These are phyloP conservation scores for Arachis stenosperma DNA, from an alignment of 306 rosid species.

Conservation along the genomic window DNA sequence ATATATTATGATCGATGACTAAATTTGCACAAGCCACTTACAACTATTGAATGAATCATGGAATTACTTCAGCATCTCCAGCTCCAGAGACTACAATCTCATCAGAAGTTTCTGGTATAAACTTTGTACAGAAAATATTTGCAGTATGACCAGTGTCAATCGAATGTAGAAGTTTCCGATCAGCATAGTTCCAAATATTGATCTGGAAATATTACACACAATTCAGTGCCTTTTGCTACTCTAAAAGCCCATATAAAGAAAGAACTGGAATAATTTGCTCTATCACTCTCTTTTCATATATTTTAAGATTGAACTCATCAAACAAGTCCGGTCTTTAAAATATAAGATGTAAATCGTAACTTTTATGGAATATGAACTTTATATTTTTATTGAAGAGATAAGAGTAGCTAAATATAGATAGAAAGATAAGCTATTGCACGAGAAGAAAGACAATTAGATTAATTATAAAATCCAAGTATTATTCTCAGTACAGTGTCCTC, in stretches of 20 bases:
- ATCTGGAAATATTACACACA: slow-evolving; percentile 60
- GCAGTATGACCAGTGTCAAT: slow-evolving; percentile 90
- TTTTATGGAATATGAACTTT: not conserved
- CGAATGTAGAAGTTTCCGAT: slow-evolving; percentile 74
- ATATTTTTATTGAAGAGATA: not conserved
- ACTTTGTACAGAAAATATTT: slow-evolving; percentile 92
- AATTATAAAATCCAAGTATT: too few species aligned
- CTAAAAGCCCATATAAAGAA: slow-evolving; percentile 7
- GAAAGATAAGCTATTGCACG: not conserved
- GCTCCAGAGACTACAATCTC: slow-evolving; percentile 98
- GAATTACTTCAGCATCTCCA: slow-evolving; percentile 92
- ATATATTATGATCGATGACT: slow-evolving; percentile 30
- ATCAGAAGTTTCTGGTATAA: slow-evolving; percentile 93
- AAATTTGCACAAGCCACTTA: slow-evolving; percentile 14
- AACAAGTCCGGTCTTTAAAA: slow-evolving; percentile 2
- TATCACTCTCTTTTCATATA: not conserved
- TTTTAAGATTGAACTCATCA: slow-evolving; percentile 12
- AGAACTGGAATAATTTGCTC: slow-evolving; percentile 3
- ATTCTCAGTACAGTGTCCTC: not conserved
- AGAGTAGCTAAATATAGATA: too few species aligned
- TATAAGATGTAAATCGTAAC: not conserved
- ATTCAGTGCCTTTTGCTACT: slow-evolving; percentile 19
- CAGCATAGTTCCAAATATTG: slow-evolving; percentile 84
- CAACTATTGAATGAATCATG: slow-evolving; percentile 12
- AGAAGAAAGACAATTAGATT: not conserved